phyloP scores from a whole-genome alignment of 78 protist species.

The Bigelowiella natans region DNA sequence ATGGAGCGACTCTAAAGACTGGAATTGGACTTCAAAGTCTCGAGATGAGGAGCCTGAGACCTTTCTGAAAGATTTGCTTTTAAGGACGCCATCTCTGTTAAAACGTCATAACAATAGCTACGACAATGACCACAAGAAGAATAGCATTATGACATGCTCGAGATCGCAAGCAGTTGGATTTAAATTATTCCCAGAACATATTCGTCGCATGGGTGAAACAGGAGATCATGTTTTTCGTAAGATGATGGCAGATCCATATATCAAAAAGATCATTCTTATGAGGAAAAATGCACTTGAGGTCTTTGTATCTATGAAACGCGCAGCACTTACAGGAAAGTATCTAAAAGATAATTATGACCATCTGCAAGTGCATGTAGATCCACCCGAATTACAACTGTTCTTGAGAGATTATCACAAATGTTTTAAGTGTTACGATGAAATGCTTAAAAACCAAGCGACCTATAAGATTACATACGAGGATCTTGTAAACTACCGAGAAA shows the following conservation, averaged over 20 bases:
- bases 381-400: background rate
- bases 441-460: background rate
- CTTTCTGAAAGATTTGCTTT: too few species aligned
- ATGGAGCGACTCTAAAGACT: too few species aligned
- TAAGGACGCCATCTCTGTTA: too few species aligned
- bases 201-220: background rate
- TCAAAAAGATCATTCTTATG: background rate
- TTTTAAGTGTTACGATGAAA: background rate
- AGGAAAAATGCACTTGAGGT: background rate
- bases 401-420: background rate
- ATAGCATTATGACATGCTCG: too few species aligned
- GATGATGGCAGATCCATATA: background rate
- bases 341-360: background rate
- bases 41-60: too few species aligned
- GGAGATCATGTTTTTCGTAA: background rate
- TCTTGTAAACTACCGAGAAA: background rate
- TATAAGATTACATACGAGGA: background rate
- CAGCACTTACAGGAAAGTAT: background rate
- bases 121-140: background rate
- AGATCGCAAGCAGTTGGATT: slow-evolving; percentile 12
- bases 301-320: background rate
- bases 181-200: slow-evolving; percentile 19
- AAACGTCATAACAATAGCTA: background rate
- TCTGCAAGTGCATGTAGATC: background rate
- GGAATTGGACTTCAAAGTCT: too few species aligned